Conservation (phyloP, 495 filamentous ascomycete species). For the Podospora australis region DNA sequence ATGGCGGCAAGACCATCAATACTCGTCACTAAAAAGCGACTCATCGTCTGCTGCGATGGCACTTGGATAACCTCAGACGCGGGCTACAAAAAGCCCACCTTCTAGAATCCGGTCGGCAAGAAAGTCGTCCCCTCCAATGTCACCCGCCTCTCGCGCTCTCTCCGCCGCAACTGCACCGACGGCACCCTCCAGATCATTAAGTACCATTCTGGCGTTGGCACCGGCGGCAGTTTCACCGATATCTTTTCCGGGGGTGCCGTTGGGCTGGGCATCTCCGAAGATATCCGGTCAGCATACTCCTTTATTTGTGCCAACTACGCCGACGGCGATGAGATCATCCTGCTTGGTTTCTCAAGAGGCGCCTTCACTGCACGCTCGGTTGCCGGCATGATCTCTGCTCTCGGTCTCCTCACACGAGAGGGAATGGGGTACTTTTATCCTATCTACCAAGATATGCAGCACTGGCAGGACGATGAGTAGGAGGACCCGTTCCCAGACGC, state of each 20-base stretch:
- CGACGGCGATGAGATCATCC: slow-evolving; percentile 61
- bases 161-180: slow-evolving; percentile 29
- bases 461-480: slow-evolving; percentile 47
- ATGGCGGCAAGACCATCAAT: too few relatives aligned
- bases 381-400: slow-evolving; percentile 52
- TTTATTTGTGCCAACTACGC: slow-evolving; percentile 63
- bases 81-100: slow-evolving; percentile 27
- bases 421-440: slow-evolving; percentile 59
- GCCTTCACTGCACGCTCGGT: slow-evolving; percentile 67
- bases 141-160: slow-evolving; percentile 41
- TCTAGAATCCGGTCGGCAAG: slow-evolving; percentile 22
- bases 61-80: slow-evolving; percentile 43
- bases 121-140: slow-evolving; percentile 44
- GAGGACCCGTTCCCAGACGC: slow-evolving; percentile 48
- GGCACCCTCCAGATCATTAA: slow-evolving; percentile 40
- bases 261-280: slow-evolving; percentile 41
- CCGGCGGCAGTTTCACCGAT: slow-evolving; percentile 37
- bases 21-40: slow-evolving; percentile 21
- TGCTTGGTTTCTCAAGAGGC: slow-evolving; percentile 66
- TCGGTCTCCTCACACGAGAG: slow-evolving; percentile 57
- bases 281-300: slow-evolving; percentile 60
- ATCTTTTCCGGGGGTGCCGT: slow-evolving; percentile 44
- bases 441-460: slow-evolving; percentile 58
- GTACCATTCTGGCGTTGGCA: slow-evolving; percentile 48
- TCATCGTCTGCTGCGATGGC: slow-evolving; percentile 47